These are phyloP conservation scores for Solanum pinnatisectum DNA, from an alignment of 257 asterid genomes.

Conservation along the genomic window DNA sequence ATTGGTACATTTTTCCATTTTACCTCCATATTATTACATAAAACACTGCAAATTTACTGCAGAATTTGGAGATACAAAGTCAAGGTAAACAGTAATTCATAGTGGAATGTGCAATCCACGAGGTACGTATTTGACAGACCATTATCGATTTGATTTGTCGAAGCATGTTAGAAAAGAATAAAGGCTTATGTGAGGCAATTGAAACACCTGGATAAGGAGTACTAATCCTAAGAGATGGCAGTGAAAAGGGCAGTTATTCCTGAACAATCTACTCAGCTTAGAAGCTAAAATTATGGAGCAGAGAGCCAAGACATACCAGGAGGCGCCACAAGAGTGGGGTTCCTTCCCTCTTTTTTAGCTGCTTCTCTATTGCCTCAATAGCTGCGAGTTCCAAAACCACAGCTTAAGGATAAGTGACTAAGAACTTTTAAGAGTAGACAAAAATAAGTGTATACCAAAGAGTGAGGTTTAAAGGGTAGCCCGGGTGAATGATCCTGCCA, in stretches of 20 bases:
- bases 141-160: background rate
- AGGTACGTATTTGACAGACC: background rate
- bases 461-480: background rate
- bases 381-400: conserved; percentile 31
- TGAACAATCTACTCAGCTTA: background rate
- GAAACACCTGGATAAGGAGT: background rate
- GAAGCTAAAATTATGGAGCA: background rate
- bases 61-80: background rate
- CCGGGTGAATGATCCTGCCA: too few relatives aligned
- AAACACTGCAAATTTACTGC: background rate
- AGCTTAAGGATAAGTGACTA: background rate
- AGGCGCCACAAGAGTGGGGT: conserved; percentile 81
- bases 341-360: conserved; percentile 59
- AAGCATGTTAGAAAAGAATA: background rate
- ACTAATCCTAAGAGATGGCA: background rate
- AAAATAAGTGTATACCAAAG: background rate
- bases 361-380: conserved; percentile 54
- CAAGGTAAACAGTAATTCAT: background rate
- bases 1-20: background rate
- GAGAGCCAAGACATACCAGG: conserved; percentile 34
- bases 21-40: background rate
- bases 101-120: background rate
- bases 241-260: background rate
- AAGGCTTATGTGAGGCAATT: background rate
- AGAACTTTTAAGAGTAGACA: background rate